A percentile compares a stretch with the other conserved stretches of the same genome.
Evolutionary conservation across 768 basidiomycete species (phyloP).

Genomic region (Amanita inopinata): DNA sequence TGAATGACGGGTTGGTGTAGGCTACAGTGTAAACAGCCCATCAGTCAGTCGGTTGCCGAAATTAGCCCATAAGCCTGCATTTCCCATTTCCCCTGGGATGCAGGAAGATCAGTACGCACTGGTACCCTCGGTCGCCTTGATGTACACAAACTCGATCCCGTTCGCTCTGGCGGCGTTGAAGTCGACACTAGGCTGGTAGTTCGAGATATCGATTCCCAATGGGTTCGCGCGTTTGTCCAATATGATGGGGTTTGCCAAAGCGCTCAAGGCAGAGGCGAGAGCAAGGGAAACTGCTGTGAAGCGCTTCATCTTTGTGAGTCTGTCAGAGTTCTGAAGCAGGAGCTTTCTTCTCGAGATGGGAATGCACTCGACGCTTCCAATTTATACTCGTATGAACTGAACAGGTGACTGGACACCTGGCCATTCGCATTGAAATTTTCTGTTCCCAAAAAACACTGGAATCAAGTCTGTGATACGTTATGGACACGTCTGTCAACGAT

Average conservation of each 20-base stretch:
- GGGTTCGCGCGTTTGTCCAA: slow-evolving; percentile 26
- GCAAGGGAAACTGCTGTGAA: not conserved
- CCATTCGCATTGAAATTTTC: too few relatives aligned
- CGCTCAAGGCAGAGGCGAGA: not conserved
- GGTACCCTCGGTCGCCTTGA: slow-evolving; percentile 60
- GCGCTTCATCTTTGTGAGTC: too few relatives aligned
- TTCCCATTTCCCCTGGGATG: too few relatives aligned
- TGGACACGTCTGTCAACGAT: too few relatives aligned
- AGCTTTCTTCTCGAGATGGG: too few relatives aligned
- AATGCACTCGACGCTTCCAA: too few relatives aligned
- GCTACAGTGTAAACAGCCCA: slow-evolving; percentile 13
- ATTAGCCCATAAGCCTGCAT: too few relatives aligned
- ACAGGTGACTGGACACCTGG: too few relatives aligned
- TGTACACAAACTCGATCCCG: slow-evolving; percentile 46
- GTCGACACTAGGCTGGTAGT: slow-evolving; percentile 36
- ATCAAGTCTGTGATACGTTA: too few relatives aligned
- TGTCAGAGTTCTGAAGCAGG: too few relatives aligned
- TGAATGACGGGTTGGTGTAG: slow-evolving; percentile 34
- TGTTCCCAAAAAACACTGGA: too few relatives aligned
- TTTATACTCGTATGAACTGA: too few relatives aligned
- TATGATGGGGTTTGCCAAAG: not conserved
- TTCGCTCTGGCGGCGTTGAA: slow-evolving; percentile 42
- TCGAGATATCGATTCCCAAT: slow-evolving; percentile 46
- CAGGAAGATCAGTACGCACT: slow-evolving; percentile 19
- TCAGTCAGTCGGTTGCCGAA: not conserved